Base-by-base conservation (phyloP, 257 asterid species). In the Nicotiana undulata region DNA sequence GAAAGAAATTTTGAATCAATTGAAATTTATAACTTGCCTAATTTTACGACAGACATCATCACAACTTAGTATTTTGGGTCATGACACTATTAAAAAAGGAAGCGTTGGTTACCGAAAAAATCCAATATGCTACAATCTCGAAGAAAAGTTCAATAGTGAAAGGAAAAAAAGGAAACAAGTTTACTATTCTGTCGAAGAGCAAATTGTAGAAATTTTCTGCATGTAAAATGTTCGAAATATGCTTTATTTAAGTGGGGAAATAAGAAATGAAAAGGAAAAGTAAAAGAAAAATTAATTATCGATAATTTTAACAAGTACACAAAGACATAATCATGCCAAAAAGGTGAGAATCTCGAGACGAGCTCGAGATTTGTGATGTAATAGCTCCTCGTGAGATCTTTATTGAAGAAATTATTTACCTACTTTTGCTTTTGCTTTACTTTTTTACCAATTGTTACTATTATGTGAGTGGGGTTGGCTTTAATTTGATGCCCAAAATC, bases 341-440 rank as follows among this genome's bases (percentile, higher is more conserved):
- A 84, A 82, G 83, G 87, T 84, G 86, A 85, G 92, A 86, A 91
- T 91, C 92, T 87, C 90, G 85, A 91, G 90, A 86, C 79, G 66
- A 63, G 32, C 86, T 88, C 85, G 88, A 88, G 94, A 88, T 89
- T 82, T 61, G 81, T 70, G 90, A 82, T 81, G 79, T 68, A 82
- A 84, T 85, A 86, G 87, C 46, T 87, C 86, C 82, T 81, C 87
- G 86, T 88, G 89, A 78, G 79, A 86, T 86, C 87, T 81, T 78
- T 81, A 58, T 83, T 63, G 58, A 65, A 63, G 64, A 81, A 86
- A 83, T 80, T 81, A 85, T 80, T 59, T 37, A 31, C 44, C 72
- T 40, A 65, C 82, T 80, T 83, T 80, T 8, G 32, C 37, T 70
- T 61, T 70, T 20, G 5, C 75, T 65, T 34, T 66, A 2, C 12